phyloP scores from a whole-genome alignment of 2,329 filamentous ascomycete species.

The Aspergillus sp. region DNA sequence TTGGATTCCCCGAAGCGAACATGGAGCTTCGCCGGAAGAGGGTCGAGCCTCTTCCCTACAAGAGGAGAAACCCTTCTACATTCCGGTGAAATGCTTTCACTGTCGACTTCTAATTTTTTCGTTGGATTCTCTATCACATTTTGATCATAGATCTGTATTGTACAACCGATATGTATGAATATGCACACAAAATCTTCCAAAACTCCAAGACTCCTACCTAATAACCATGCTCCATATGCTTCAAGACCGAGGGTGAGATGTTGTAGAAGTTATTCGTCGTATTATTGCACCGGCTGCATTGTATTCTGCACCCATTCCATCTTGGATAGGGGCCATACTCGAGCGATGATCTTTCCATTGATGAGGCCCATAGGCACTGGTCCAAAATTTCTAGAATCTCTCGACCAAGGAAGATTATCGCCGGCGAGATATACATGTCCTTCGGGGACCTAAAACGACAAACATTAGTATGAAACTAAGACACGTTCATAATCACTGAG shows the following conservation, averaged over 20 bases:
- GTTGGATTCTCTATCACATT: slow-evolving; percentile 16
- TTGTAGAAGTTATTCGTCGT: slow-evolving; percentile 3
- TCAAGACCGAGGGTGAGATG: background rate
- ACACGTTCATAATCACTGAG: too few relatives aligned
- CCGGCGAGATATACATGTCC: slow-evolving; percentile 91
- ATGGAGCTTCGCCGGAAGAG: slow-evolving; percentile 80
- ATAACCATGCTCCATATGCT: slow-evolving; percentile 1
- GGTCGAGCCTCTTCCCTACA: slow-evolving; percentile 63
- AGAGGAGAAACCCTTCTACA: slow-evolving; percentile 51
- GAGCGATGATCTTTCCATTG: slow-evolving; percentile 71
- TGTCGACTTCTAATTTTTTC: slow-evolving; percentile 2
- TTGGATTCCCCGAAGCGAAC: slow-evolving; percentile 69
- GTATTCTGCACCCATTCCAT: slow-evolving; percentile 34
- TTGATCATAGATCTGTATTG: slow-evolving; percentile 31
- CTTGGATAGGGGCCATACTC: slow-evolving; percentile 31
- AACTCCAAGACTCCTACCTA: slow-evolving; percentile 18
- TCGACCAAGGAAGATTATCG: slow-evolving; percentile 78
- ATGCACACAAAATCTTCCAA: slow-evolving; percentile 27
- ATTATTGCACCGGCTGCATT: slow-evolving; percentile 26
- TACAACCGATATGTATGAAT: slow-evolving; percentile 41
- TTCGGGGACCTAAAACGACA: slow-evolving; percentile 63
- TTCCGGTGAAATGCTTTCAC: slow-evolving; percentile 31
- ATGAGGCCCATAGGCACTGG: slow-evolving; percentile 82
- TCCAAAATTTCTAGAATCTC: slow-evolving; percentile 83
- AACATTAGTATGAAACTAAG: background rate